phyloP scores from a whole-genome alignment of 2,329 filamentous ascomycete species.

The Exophiala dermatitidis region DNA sequence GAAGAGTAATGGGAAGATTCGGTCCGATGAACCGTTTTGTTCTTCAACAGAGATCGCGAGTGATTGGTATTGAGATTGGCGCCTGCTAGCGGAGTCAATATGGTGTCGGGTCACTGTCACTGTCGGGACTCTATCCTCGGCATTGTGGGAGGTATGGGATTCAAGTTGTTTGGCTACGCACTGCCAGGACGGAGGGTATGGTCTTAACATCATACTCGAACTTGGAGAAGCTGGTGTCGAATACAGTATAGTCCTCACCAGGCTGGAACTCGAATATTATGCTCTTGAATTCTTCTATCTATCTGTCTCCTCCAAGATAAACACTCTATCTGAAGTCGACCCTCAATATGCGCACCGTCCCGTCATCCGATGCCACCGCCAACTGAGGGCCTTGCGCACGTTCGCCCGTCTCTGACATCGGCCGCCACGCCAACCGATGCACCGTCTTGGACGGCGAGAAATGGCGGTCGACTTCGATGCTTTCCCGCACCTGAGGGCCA shows the following conservation, averaged over 20 bases:
- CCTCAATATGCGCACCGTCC: conserved; percentile 31
- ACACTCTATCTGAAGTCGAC: conserved; percentile 6
- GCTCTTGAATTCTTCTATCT: too few species aligned
- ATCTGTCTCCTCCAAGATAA: too few species aligned
- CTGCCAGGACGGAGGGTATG: neutral
- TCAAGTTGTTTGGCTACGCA: too few species aligned
- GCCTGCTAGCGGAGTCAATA: neutral
- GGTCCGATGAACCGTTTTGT: conserved; percentile 14
- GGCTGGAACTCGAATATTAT: too few species aligned
- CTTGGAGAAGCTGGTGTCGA: neutral
- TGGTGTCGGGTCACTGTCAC: too few species aligned
- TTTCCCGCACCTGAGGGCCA: conserved; percentile 29
- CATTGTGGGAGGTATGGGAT: too few species aligned
- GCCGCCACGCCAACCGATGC: conserved; percentile 63
- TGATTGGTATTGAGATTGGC: conserved; percentile 7
- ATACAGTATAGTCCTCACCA: too few species aligned
- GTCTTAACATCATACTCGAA: conserved; percentile 6
- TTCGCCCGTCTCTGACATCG: conserved; percentile 28
- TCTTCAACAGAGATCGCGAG: conserved; percentile 26
- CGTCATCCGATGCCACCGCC: conserved; percentile 22
- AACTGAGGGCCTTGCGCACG: conserved; percentile 29
- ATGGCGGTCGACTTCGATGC: conserved; percentile 21
- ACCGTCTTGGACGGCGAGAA: conserved; percentile 58
- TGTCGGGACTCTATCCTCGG: too few species aligned
- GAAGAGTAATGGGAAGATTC: too few species aligned